Evolutionary conservation across 352 stramenopile species (phyloP), one percentile per base, ranked within the genome.

Genomic region (Phytophthora constricta): DNA sequence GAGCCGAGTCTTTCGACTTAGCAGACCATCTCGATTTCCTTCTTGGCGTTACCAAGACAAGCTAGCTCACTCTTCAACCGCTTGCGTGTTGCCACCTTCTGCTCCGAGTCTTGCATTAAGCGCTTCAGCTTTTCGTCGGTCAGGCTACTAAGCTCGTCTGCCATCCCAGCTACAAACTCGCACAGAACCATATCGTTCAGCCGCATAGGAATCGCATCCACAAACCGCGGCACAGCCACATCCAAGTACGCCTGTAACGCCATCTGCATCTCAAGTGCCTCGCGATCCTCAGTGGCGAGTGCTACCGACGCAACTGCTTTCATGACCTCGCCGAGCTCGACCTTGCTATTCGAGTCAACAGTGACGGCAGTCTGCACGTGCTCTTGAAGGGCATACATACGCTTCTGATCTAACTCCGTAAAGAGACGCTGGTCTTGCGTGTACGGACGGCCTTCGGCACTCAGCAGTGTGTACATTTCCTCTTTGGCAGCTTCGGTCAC

Each of bases 371-470:
- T 5, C 3, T 64, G 54, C 1, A 80, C 22, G 2, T 76, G 26
- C 28, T 71, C 42, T 14, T 76, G 42, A 25, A 79, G 34, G 14
- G 43, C 26, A 23, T 39, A 22, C 31, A 67, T 14, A 0, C 72
- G 62, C 45, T 70, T 53, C 13, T 65, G 14, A 27, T 71, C 65
- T 16, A 79, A 34, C 10, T 71, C 54, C 0, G 33, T n/a, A 50
- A 79, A 79, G 20, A 85, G 59, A 20, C 68, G 46, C 5, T 45
- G 25, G 42, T 82, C 68, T 47, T 85, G 77, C 1, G 70, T 84
- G 37, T 80, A 82, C n/a, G 73, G 73, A 13, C 73, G 74, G 0
- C 64, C 34, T 64, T 84, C 73, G 13, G 60, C 56, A 2, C 37
- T 55, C 3, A 85, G 50, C n/a, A 80, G 39, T 0, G 28, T 52